These are phyloP conservation scores for Colletotrichum sp. DNA, from an alignment of 2,329 filamentous ascomycete species.

Conservation along the genomic window DNA sequence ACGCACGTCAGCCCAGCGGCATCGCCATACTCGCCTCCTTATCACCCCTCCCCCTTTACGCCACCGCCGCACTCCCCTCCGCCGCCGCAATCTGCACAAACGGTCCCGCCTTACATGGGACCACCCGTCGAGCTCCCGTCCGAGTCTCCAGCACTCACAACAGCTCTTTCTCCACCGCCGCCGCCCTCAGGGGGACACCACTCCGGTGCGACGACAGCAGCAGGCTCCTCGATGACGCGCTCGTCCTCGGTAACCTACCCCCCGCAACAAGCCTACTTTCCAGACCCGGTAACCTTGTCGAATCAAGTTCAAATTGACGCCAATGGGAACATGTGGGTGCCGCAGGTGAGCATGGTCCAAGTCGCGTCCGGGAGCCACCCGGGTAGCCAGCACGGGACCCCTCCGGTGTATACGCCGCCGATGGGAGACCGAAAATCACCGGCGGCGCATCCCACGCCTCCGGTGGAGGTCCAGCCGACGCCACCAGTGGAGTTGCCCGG, in stretches of 20 bases:
- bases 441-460: background rate
- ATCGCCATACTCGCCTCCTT: constrained; percentile 12
- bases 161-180: background rate
- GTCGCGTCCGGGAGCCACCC: constrained; percentile 10
- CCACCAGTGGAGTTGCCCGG: background rate
- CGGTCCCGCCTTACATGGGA: constrained; percentile 20
- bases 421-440: background rate
- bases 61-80: background rate
- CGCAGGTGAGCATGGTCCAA: constrained; percentile 37
- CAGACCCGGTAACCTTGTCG: constrained; percentile 4
- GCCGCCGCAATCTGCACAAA: constrained; percentile 18
- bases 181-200: background rate
- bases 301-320: constrained; percentile 32
- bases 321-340: constrained; percentile 36
- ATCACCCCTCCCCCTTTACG: background rate
- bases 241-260: constrained; percentile 1
- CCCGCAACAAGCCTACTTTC: constrained; percentile 16
- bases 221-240: background rate
- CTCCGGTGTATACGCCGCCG: constrained; percentile 14
- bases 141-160: background rate
- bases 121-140: constrained; percentile 33
- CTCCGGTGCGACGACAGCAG: background rate
- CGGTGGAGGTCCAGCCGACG: background rate
- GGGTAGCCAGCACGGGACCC: background rate
- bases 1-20: background rate